Evolutionary conservation across 805 yeast genomes (phyloP).

Genomic region (Candida vaughaniae): DNA sequence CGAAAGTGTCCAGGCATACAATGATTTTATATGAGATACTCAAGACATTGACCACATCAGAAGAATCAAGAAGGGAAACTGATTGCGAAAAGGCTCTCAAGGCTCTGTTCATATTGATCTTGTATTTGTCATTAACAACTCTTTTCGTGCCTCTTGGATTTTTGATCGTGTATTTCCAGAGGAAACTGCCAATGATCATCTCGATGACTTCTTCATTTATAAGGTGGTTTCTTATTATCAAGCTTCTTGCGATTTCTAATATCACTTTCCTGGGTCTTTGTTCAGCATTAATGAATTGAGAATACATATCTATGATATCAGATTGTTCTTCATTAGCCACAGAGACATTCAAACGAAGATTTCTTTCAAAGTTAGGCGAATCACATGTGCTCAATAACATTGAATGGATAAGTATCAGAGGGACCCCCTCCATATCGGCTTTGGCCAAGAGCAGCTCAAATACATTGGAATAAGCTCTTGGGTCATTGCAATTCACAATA

Average conservation of each 20-base stretch:
- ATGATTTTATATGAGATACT: background rate
- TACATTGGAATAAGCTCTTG: background rate
- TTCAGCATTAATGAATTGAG: constrained; percentile 1
- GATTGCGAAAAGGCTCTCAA: constrained; percentile 30
- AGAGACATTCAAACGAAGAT: constrained; percentile 1
- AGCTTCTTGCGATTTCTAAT: constrained; percentile 11
- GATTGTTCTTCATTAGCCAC: background rate
- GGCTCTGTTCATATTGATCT: constrained; percentile 23
- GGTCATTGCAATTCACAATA: background rate
- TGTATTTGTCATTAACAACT: constrained; percentile 12
- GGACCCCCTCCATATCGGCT: background rate
- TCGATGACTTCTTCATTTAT: constrained; percentile 8
- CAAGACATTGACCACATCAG: background rate
- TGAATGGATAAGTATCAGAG: background rate
- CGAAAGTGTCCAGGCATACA: background rate
- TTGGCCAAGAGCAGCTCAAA: background rate
- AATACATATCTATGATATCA: constrained; percentile 5
- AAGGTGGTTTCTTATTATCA: constrained; percentile 12
- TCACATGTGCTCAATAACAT: background rate
- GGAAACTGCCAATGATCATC: background rate
- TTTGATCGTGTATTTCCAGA: background rate
- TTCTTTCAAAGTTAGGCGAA: background rate
- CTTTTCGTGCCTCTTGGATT: background rate
- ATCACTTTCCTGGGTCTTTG: constrained; percentile 3
- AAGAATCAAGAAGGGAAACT: background rate